A percentile compares a stretch with the other conserved stretches of the same genome.
Conservation (phyloP, 306 rosid genomes). For the Geum urbanum region DNA sequence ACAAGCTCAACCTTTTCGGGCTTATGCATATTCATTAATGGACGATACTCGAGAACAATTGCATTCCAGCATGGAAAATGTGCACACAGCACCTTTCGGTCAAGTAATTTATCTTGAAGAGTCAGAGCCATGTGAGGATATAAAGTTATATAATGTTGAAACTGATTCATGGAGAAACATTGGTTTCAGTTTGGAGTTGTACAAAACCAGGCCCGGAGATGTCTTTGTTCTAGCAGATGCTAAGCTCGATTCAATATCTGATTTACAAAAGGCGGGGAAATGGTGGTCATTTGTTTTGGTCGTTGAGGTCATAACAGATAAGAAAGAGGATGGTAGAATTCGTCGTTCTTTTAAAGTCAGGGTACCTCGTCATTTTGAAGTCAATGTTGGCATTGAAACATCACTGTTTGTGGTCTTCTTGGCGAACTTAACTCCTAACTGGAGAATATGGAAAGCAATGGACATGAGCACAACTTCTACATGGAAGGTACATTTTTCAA, state of each 20-base stretch:
- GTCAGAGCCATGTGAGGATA: constrained; percentile 5
- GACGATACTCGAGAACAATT: constrained; percentile 55
- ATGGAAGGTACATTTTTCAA: constrained; percentile 56
- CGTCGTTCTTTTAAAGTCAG: constrained; percentile 31
- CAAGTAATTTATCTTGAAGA: constrained; percentile 34
- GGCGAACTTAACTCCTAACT: constrained; percentile 40
- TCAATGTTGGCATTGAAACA: constrained; percentile 16
- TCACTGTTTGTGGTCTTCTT: constrained; percentile 39
- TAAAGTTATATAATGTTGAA: constrained; percentile 44
- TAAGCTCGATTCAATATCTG: constrained; percentile 42
- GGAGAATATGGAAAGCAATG: constrained; percentile 55
- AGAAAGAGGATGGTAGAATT: constrained; percentile 11
- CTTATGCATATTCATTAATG: constrained; percentile 17
- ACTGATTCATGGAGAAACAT: constrained; percentile 22
- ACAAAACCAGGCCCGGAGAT: constrained; percentile 61
- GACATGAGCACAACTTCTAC: constrained; percentile 37
- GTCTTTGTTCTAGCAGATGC: constrained; percentile 49
- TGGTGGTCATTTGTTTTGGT: constrained; percentile 46
- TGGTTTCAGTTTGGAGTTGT: constrained; percentile 43
- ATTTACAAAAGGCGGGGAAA: constrained; percentile 45
- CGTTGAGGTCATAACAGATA: constrained; percentile 17
- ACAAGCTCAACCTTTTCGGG: too few relatives aligned
- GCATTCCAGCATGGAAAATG: constrained; percentile 42
- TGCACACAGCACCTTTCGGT: constrained; percentile 45
- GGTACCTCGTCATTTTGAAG: constrained; percentile 37